Conservation (phyloP, 1,284 basidiomycete species). For the Heterobasidion irregulare region DNA sequence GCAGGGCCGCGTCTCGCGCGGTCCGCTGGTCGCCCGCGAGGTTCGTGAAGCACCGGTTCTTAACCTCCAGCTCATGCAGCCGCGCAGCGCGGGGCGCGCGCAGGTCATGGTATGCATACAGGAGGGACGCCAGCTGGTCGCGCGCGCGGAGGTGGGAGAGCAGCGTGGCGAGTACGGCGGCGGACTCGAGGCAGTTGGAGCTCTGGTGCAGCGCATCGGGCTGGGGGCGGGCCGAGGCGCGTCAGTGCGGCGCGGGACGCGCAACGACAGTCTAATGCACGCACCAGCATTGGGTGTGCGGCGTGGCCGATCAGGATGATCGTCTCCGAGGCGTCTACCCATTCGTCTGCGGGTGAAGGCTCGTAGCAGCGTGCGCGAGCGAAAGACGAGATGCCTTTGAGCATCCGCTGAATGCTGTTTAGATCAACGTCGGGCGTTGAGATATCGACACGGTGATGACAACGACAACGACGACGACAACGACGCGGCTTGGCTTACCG, state of each 20-base stretch:
- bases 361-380: conserved; percentile 27
- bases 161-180: conserved; percentile 50
- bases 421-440: neutral
- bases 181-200: conserved; percentile 42
- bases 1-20: neutral
- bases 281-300: conserved; percentile 56
- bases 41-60: neutral
- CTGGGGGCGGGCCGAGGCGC: neutral
- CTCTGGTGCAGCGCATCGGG: neutral
- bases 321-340: conserved; percentile 1
- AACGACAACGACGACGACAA: too few species aligned
- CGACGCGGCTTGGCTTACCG: too few species aligned
- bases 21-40: neutral
- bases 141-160: conserved; percentile 37
- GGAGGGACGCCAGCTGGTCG: conserved; percentile 33
- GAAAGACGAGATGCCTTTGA: neutral
- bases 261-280: conserved; percentile 12
- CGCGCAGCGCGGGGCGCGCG: conserved; percentile 4
- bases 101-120: conserved; percentile 39
- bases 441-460: neutral
- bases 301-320: conserved; percentile 34
- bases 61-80: conserved; percentile 1
- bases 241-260: conserved; percentile 43
- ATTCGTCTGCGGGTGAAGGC: conserved; percentile 6
- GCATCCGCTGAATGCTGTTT: neutral